Evolutionary conservation across 2,329 filamentous ascomycete species (phyloP).

Genomic region (Penicillium sp.): DNA sequence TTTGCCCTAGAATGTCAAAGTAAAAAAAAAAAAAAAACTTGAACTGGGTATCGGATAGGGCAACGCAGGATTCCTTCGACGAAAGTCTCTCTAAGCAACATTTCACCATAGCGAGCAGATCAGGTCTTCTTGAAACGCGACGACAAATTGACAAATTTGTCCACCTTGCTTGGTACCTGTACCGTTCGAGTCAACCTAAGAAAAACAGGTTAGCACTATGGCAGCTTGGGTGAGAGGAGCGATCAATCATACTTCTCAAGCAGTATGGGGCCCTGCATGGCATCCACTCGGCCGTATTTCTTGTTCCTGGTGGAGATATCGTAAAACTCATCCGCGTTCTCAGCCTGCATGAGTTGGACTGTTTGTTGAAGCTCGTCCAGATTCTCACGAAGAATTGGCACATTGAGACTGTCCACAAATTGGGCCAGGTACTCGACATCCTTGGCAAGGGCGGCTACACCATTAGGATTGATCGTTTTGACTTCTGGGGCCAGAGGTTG

Average conservation of each 20-base stretch:
- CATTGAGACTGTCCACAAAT: constrained; percentile 82
- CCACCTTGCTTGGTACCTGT: constrained; percentile 53
- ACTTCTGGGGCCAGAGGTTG: constrained; percentile 74
- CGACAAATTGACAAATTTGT: constrained; percentile 66
- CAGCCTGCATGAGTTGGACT: constrained; percentile 73
- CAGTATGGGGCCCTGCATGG: constrained; percentile 77
- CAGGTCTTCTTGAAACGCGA: constrained; percentile 61
- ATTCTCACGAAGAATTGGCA: constrained; percentile 81
- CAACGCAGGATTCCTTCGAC: no score
- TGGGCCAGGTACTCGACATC: constrained; percentile 78
- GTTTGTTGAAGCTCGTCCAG: constrained; percentile 93
- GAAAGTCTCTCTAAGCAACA: background rate
- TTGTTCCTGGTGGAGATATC: constrained; percentile 84
- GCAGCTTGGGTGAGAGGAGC: background rate
- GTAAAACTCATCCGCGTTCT: constrained; percentile 95
- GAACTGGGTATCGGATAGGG: no score
- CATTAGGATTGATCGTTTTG: constrained; percentile 79
- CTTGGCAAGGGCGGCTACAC: constrained; percentile 70
- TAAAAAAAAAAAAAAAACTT: no score
- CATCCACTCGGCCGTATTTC: constrained; percentile 90
- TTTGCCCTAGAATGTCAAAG: no score
- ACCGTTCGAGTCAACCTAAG: constrained; percentile 59
- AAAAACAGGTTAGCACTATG: constrained; percentile 13
- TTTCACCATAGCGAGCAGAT: constrained; percentile 24
- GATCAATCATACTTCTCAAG: constrained; percentile 70